Conservation (phyloP, 1,139 yeast species). For the Kurtzmaniella quercitrusa region DNA sequence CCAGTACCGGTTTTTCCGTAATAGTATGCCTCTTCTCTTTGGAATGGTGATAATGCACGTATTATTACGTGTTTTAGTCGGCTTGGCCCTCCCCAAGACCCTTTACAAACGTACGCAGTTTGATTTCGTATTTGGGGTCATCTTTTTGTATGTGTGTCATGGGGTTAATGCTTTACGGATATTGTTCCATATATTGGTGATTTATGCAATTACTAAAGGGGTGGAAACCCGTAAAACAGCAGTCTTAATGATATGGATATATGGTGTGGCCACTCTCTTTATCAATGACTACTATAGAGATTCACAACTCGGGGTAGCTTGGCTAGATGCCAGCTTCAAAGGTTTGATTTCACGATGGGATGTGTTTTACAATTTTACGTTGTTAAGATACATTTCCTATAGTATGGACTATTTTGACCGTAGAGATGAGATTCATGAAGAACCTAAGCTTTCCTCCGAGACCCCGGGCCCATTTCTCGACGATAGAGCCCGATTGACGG, state of each 20-base stretch:
- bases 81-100: constrained; percentile 8
- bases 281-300: constrained; percentile 66
- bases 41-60: constrained; percentile 55
- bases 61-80: constrained; percentile 36
- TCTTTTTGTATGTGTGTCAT: constrained; percentile 72
- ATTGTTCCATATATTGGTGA: constrained; percentile 49
- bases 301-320: constrained; percentile 46
- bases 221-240: constrained; percentile 26
- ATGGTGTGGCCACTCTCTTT: constrained; percentile 72
- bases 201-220: constrained; percentile 51
- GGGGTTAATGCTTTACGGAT: constrained; percentile 71
- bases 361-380: constrained; percentile 86
- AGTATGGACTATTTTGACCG: constrained; percentile 70
- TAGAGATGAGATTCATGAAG: constrained; percentile 15
- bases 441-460: constrained; percentile 10
- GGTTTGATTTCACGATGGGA: constrained; percentile 94
- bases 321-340: constrained; percentile 53
- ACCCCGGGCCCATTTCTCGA: constrained; percentile 21
- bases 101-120: constrained; percentile 43
- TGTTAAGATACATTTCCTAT: constrained; percentile 78
- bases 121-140: constrained; percentile 68
- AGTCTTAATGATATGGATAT: constrained; percentile 57
- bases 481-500: constrained; percentile 66
- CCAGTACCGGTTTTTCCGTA: constrained; percentile 85
- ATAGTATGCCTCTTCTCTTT: constrained; percentile 62